phyloP scores from a whole-genome alignment of 2,329 filamentous ascomycete genomes.

The Laburnicola sp. region DNA sequence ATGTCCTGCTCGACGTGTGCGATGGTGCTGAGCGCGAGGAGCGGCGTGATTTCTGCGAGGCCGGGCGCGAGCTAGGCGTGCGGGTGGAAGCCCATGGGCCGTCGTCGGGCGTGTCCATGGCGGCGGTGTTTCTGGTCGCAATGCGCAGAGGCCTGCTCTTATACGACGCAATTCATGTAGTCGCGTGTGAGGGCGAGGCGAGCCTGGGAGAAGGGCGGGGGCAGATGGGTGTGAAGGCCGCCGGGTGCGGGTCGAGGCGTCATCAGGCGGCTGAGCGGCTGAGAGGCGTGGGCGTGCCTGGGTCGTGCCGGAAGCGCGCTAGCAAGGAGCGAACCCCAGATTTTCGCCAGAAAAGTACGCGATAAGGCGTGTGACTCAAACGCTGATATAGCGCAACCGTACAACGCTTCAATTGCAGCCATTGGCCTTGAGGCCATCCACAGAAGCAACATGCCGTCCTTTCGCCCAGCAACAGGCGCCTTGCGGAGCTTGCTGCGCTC shows the following conservation, averaged over 20 bases:
- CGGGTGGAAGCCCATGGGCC: slow-evolving; percentile 42
- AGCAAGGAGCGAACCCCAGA: slow-evolving; percentile 20
- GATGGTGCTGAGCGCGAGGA: slow-evolving; percentile 40
- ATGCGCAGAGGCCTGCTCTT: slow-evolving; percentile 6
- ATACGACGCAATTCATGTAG: slow-evolving; percentile 16
- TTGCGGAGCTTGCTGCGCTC: slow-evolving; percentile 37
- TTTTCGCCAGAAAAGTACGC: slow-evolving; percentile 15
- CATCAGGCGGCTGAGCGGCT: slow-evolving; percentile 5
- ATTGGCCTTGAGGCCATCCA: slow-evolving; percentile 1
- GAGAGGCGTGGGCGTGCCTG: too few species aligned
- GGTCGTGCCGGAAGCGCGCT: slow-evolving; percentile 12
- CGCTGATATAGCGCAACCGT: neutral
- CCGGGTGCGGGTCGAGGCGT: slow-evolving; percentile 5
- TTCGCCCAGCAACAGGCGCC: slow-evolving; percentile 35
- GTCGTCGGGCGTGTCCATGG: slow-evolving; percentile 40
- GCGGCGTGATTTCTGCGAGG: slow-evolving; percentile 41
- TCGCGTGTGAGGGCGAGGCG: neutral
- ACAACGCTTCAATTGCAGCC: slow-evolving; percentile 19
- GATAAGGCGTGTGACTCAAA: slow-evolving; percentile 25
- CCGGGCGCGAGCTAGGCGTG: slow-evolving; percentile 43
- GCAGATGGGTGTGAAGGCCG: neutral
- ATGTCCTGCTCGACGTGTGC: slow-evolving; percentile 36
- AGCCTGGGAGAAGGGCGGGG: neutral
- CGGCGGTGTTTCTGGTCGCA: slow-evolving; percentile 8
- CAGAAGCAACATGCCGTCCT: slow-evolving; percentile 33